Evolutionary conservation across 164 flowering plant genomes (phyloP).

Genomic region (Sextonia rubra): DNA sequence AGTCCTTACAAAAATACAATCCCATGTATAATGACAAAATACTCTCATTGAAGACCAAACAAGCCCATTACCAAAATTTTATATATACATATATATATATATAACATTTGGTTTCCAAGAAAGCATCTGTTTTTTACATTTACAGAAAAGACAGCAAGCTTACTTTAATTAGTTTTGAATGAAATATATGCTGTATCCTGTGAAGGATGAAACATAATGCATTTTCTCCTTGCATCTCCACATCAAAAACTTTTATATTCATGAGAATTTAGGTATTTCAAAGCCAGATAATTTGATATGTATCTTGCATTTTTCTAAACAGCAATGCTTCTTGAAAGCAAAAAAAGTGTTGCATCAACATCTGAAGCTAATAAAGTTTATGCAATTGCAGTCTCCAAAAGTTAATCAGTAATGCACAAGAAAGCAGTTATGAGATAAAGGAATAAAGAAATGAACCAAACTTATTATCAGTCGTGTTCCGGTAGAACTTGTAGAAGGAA

Average conservation of each 20-base stretch:
- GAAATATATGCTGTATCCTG: background rate
- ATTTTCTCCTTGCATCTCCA: background rate
- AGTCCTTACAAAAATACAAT: too few species aligned
- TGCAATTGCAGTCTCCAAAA: background rate
- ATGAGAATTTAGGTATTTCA: background rate
- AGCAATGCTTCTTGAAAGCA: background rate
- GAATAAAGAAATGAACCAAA: constrained; percentile 18
- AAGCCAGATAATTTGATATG: background rate
- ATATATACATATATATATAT: too few species aligned
- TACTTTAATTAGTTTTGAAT: background rate
- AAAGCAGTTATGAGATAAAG: background rate
- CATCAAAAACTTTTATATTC: background rate
- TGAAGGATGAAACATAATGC: background rate
- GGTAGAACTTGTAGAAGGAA: constrained; percentile 80
- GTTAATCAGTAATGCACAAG: background rate
- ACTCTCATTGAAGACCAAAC: background rate
- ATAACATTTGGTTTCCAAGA: background rate
- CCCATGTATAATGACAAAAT: background rate
- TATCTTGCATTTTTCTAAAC: background rate
- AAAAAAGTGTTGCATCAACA: background rate
- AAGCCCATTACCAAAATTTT: too few species aligned
- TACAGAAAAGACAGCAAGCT: background rate
- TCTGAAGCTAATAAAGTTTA: background rate
- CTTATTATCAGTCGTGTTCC: constrained; percentile 96
- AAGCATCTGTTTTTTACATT: background rate